Evolutionary conservation across 768 basidiomycete genomes (phyloP).

Genomic region (Dacryopinax spathularia): DNA sequence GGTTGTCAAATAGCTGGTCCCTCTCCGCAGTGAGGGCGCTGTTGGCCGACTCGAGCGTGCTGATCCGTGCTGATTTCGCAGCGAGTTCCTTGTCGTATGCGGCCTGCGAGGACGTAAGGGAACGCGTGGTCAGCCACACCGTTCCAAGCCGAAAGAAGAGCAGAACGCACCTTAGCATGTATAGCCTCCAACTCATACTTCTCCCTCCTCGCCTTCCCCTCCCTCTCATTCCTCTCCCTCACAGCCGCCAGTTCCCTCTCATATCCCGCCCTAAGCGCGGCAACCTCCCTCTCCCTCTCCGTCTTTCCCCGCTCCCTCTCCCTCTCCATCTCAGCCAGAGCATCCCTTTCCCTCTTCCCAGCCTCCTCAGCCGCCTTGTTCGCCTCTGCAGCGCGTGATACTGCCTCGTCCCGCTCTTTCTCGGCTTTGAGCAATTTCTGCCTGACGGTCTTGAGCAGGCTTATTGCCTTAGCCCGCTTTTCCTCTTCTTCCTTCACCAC

Average conservation of each 20-base stretch:
- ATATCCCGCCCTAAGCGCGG: slow-evolving; percentile 24
- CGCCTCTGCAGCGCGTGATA: slow-evolving; percentile 39
- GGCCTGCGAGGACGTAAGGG: slow-evolving; percentile 40
- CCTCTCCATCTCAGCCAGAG: slow-evolving; percentile 34
- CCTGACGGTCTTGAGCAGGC: slow-evolving; percentile 83
- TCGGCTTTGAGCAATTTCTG: slow-evolving; percentile 95
- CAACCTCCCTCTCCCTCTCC: slow-evolving; percentile 49
- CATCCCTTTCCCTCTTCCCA: slow-evolving; percentile 38
- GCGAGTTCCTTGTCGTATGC: slow-evolving; percentile 54
- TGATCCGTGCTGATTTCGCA: slow-evolving; percentile 45
- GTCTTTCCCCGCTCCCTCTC: slow-evolving; percentile 48
- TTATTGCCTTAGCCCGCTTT: slow-evolving; percentile 87
- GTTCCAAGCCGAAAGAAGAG: not conserved
- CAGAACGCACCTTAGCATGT: slow-evolving; percentile 47
- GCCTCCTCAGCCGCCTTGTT: slow-evolving; percentile 43
- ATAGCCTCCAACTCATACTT: slow-evolving; percentile 69
- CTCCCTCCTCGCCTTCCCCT: slow-evolving; percentile 44
- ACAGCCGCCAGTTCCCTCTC: slow-evolving; percentile 32
- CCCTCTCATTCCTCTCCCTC: slow-evolving; percentile 47
- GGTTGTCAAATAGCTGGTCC: slow-evolving; percentile 65
- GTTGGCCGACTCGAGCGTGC: slow-evolving; percentile 55
- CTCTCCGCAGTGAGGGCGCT: slow-evolving; percentile 59
- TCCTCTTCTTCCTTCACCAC: slow-evolving; percentile 88
- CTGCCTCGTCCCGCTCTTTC: slow-evolving; percentile 73
- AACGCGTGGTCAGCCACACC: not conserved